A percentile compares a stretch with the other conserved stretches of the same genome.
Conservation (phyloP, 129 eudicot species). For the Calendula officinalis region DNA sequence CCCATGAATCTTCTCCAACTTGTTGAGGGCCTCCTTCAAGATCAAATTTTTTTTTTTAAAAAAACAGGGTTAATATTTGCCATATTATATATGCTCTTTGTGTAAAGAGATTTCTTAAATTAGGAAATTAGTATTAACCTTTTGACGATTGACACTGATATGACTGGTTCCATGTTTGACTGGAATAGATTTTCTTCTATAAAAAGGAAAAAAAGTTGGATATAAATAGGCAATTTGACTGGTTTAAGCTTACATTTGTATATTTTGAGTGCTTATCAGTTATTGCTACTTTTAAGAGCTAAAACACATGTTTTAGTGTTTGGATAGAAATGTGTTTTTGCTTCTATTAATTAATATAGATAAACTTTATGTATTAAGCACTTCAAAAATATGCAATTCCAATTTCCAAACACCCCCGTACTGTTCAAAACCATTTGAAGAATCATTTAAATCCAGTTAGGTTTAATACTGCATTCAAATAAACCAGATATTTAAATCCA, state of each 20-base stretch:
- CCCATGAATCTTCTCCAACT: constrained; percentile 41
- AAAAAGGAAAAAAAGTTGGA: constrained; percentile 5
- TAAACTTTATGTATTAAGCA: too few species aligned
- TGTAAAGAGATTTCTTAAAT: neutral
- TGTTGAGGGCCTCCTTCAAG: constrained; percentile 38
- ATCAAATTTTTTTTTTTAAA: constrained; percentile 3
- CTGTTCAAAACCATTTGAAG: neutral
- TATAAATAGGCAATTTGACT: too few species aligned
- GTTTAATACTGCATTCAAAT: constrained; percentile 3
- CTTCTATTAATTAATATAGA: too few species aligned
- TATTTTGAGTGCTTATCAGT: too few species aligned
- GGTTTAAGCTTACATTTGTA: too few species aligned
- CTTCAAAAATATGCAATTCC: too few species aligned
- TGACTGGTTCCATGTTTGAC: constrained; percentile 26
- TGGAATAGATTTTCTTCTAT: constrained; percentile 46
- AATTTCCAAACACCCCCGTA: too few species aligned
- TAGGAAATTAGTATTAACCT: constrained; percentile 38
- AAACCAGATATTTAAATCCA: neutral
- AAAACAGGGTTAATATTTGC: constrained; percentile 2
- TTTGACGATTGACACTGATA: constrained; percentile 29
- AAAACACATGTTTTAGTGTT: too few species aligned
- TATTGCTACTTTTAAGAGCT: too few species aligned
- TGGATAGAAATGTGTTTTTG: too few species aligned
- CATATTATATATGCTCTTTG: neutral
- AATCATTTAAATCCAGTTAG: neutral